Conservation (phyloP, 768 basidiomycete species). For the Phylloporus sp. region DNA sequence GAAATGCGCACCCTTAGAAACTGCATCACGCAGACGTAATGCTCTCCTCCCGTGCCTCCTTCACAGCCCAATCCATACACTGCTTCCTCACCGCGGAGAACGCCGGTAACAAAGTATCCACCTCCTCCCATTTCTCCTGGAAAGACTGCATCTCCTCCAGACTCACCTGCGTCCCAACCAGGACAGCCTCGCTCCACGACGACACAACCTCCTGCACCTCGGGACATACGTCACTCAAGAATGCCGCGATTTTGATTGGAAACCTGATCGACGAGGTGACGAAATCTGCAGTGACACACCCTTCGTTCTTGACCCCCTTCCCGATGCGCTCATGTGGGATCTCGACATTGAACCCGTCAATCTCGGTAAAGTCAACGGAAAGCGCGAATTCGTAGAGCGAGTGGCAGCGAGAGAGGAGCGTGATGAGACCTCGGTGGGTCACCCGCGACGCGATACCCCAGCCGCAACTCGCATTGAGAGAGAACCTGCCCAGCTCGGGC, state of each 20-base stretch:
- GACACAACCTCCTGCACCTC: conserved; percentile 7
- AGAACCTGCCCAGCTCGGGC: conserved; percentile 12
- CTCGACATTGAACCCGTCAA: conserved; percentile 6
- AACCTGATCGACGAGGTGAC: conserved; percentile 18
- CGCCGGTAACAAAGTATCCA: conserved; percentile 20
- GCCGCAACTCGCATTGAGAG: conserved; percentile 15
- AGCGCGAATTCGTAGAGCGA: conserved; percentile 13
- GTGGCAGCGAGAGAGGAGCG: conserved; percentile 15
- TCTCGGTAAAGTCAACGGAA: conserved; percentile 16
- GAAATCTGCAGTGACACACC: conserved; percentile 13
- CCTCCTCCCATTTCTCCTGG: conserved; percentile 21
- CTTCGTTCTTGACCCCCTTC: conserved; percentile 6
- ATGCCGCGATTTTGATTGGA: conserved; percentile 22
- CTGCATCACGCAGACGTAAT: background rate
- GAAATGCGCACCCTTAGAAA: background rate
- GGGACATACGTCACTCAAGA: conserved; percentile 26
- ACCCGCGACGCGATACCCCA: conserved; percentile 18
- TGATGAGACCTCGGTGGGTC: conserved; percentile 21
- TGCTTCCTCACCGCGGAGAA: conserved; percentile 21
- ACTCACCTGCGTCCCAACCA: background rate
- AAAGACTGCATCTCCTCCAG: conserved; percentile 9
- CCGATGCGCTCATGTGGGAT: conserved; percentile 5
- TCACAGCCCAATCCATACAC: conserved; percentile 4
- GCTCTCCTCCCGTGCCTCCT: background rate
- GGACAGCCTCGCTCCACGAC: conserved; percentile 9